These are phyloP conservation scores for Globisporangium okanoganense DNA, from an alignment of 352 stramenopile genomes.

Conservation along the genomic window DNA sequence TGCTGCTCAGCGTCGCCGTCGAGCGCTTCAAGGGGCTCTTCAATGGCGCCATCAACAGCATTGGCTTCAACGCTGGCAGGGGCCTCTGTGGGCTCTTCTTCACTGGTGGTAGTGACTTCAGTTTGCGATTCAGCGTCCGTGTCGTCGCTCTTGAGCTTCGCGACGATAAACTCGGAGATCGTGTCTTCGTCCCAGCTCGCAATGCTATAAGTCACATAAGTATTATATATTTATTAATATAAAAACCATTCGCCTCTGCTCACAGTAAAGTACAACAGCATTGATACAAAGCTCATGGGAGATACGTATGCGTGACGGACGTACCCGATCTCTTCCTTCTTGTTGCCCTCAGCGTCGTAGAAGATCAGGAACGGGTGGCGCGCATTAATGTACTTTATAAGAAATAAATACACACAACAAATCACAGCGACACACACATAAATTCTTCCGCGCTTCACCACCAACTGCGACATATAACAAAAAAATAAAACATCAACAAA, in stretches of 20 bases:
- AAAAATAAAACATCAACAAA: neutral
- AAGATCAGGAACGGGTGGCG: constrained; percentile 61
- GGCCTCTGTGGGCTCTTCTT: no score
- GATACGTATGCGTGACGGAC: neutral
- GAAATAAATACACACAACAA: neutral
- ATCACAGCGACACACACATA: neutral
- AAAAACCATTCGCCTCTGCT: no score
- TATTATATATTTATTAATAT: no score
- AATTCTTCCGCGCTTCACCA: neutral
- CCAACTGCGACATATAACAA: neutral
- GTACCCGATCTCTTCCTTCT: constrained; percentile 66
- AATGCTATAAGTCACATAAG: constrained; percentile 28
- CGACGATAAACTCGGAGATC: constrained; percentile 66
- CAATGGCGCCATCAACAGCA: neutral
- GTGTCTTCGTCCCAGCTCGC: constrained; percentile 70
- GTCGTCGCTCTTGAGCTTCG: constrained; percentile 41
- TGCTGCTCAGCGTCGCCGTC: constrained; percentile 10
- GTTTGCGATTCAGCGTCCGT: neutral
- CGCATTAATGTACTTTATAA: constrained; percentile 30
- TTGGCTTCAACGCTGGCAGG: neutral
- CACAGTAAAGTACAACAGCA: no score
- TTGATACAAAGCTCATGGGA: no score
- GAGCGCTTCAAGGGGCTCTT: neutral
- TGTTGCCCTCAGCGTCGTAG: constrained; percentile 43
- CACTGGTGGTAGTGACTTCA: neutral